These are phyloP conservation scores for Trifolium subterraneum DNA, from an alignment of 306 rosid genomes.

Conservation along the genomic window DNA sequence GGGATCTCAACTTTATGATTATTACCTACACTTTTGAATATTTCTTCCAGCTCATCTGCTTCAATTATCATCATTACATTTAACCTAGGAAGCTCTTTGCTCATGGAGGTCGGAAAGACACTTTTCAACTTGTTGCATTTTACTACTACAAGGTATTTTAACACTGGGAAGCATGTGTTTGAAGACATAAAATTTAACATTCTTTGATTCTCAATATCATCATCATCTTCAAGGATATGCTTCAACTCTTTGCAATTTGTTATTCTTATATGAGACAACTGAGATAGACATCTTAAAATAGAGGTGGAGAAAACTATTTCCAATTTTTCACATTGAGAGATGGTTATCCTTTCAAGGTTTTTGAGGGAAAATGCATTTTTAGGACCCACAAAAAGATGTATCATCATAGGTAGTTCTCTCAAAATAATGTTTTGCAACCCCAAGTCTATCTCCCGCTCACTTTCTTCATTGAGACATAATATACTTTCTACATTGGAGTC, in stretches of 20 bases:
- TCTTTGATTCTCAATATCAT: not conserved
- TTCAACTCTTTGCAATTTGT: not conserved
- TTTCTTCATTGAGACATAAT: no score
- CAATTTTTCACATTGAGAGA: conserved; percentile 24
- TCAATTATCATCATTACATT: not conserved
- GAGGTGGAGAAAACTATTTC: not conserved
- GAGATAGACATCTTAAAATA: not conserved
- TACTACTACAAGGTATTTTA: rapidly evolving
- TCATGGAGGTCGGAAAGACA: not conserved
- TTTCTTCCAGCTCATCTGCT: not conserved
- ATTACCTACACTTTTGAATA: no score
- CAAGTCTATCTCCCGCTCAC: no score
- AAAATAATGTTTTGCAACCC: no score
- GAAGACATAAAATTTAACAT: not conserved
- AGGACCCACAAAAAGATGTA: not conserved
- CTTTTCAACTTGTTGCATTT: not conserved
- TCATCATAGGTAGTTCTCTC: no score
- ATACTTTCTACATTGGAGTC: not conserved
- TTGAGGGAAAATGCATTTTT: not conserved
- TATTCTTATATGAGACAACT: not conserved
- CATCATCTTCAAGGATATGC: conserved; percentile 26
- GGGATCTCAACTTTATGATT: no score
- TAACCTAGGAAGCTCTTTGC: not conserved
- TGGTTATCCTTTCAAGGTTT: no score
- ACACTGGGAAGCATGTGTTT: not conserved